Base-by-base conservation (phyloP, 2,329 filamentous ascomycete species). In the Capronia epimyces region DNA sequence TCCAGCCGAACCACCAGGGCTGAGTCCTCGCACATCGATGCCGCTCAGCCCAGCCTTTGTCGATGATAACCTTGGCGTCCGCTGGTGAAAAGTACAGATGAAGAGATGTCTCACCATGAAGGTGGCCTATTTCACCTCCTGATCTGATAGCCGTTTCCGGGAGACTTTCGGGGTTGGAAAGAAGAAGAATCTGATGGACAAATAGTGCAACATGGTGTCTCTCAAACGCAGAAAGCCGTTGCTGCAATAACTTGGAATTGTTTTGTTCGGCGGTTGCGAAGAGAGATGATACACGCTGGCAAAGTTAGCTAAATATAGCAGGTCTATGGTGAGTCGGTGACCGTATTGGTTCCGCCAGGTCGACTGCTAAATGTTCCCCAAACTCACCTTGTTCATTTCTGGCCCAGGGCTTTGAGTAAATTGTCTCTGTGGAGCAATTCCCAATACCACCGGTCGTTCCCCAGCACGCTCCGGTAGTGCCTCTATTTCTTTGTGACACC, bases 381-480 rank as follows among this genome's bases (percentile, higher is more conserved):
- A 24, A 43, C 55, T 47, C 27, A 57, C 55, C 46, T 29, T 16
- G 20, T 55, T 83, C 64, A 81, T 78, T 12, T 68, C 63, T 3
- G 65, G 51, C 3, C 74, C 74, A 9, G 80, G 79, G 34, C 75
- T 75, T 64, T 94, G 87, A 65, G 84, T 79, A 15, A 84, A 74
- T 68, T 94, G 88, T 2, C 88, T 79, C 63, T 95, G 88, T 0
- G 88, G 88, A 1, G 87, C 88, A 51, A 94, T 87, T 43, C 88
- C 88, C 34, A 75, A 79, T 8, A 90, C 83, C 2, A 69, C 65
- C 1, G 88, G 89, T 1, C 86, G 78, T 1, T 76, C 73, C 0
- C 84, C 84, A 2, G 68, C 64, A 0, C 88, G 82, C 50, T 75
- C 75, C 1, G 84, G 81, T 0, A 93, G 73, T 25, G 69, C 66